Base-by-base conservation (phyloP, 73 alveolate species). In the Symbiodinium natans region DNA sequence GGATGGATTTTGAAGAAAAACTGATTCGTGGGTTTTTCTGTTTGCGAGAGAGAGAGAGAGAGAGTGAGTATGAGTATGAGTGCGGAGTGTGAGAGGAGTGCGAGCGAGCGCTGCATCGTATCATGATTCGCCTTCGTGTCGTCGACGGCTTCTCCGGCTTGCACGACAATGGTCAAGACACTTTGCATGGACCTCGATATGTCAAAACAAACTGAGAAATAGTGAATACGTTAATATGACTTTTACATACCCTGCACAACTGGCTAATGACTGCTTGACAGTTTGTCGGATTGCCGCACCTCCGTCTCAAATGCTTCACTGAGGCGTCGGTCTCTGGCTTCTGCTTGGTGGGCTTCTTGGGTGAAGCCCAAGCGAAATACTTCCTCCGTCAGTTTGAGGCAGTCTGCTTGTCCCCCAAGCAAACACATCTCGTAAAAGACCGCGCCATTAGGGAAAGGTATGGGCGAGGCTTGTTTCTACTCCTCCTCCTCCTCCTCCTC, bases 311-410 rank as follows among this genome's bases (percentile, higher is more conserved):
- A 13, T 17, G 17, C 48, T 74, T 74, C 43, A 74, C 96, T 10
- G 40, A 39, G 17, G 52, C 10, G 46, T 90, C 39, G 54, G 48
- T 59, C 17, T 86, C 94, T 4, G 56, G 31, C 96, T 90, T 90
- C 36, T 63, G 33, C 87, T 90, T 90, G 54, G 87, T 39, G n/a
- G 96, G 88, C 63, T 71, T 90, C 36, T 48, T 39, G 23, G 96
- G 88, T 38, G 75, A 83, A 10, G 96, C 96, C 96, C 96, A 90
- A 29, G 77, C 88, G 11, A 90, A 90, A 25, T 90, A 90, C 82
- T 90, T 90, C 96, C 96, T 90, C 34, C 80, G 80, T 63, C 34
- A 6, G 68, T 52, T 52, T 29, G 17, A 21, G 71, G 59, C 1
- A 46, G 59, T 27, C n/a, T n/a, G n/a, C n/a, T n/a, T n/a, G n/a